Percentiles rank a stretch among this genome's conserved stretches.
phyloP scores from a whole-genome alignment of 2,329 filamentous ascomycete genomes.

The Coniochaeta sp. region DNA sequence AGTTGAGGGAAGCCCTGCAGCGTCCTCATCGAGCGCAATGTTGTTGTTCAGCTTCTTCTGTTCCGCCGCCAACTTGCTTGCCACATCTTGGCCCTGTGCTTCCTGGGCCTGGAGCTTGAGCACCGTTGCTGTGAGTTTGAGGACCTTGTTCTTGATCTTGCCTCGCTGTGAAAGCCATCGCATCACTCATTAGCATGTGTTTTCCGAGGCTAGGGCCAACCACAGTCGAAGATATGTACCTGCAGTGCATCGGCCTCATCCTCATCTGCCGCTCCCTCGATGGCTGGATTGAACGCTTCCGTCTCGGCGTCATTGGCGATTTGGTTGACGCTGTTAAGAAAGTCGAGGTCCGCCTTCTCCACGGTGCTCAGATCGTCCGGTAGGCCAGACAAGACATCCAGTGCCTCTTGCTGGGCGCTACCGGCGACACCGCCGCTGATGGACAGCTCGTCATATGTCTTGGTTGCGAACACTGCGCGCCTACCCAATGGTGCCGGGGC shows the following conservation, averaged over 20 bases:
- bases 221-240: neutral
- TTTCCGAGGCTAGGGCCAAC: neutral
- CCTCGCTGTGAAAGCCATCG: conserved; percentile 24
- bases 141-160: conserved; percentile 43
- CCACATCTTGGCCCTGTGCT: conserved; percentile 32
- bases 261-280: conserved; percentile 28
- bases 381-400: conserved; percentile 19
- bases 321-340: conserved; percentile 33
- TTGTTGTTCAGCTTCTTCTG: conserved; percentile 38
- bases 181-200: neutral
- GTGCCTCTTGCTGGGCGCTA: conserved; percentile 23
- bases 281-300: conserved; percentile 37
- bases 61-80: conserved; percentile 29
- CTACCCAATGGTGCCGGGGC: conserved; percentile 14
- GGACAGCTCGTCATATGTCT: conserved; percentile 27
- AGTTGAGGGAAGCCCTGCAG: conserved; percentile 29
- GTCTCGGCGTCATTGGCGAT: conserved; percentile 38
- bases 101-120: conserved; percentile 34
- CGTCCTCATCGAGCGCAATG: conserved; percentile 29
- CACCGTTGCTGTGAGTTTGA: conserved; percentile 38
- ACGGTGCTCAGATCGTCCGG: conserved; percentile 28
- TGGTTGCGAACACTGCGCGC: conserved; percentile 19
- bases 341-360: conserved; percentile 28
- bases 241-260: conserved; percentile 27
- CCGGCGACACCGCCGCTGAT: conserved; percentile 27